Percentiles rank a stretch among this genome's conserved stretches.
These are phyloP conservation scores for Aspergillus texensis DNA, from an alignment of 2,329 filamentous ascomycete genomes.

Conservation along the genomic window DNA sequence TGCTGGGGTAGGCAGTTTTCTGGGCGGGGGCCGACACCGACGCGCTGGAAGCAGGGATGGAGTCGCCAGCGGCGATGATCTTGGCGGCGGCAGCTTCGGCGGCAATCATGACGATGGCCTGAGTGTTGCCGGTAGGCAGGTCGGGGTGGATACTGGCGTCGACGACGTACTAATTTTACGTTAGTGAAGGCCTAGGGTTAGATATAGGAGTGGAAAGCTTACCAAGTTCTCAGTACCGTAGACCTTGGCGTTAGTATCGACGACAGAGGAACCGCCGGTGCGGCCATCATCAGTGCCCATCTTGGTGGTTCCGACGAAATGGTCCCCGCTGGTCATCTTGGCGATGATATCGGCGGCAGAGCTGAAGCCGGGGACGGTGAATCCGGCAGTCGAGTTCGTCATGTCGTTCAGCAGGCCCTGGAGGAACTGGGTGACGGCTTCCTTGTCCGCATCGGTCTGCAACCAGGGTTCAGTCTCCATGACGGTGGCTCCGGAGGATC, in stretches of 20 bases:
- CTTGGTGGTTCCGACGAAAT: constrained; percentile 59
- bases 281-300: constrained; percentile 23
- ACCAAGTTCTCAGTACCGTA: constrained; percentile 66
- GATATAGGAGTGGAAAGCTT: constrained; percentile 1
- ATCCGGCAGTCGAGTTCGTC: constrained; percentile 14
- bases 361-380: constrained; percentile 17
- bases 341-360: constrained; percentile 18
- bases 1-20: constrained; percentile 1
- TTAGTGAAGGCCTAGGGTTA: neutral
- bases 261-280: constrained; percentile 17
- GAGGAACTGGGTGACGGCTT: constrained; percentile 18
- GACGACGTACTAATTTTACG: constrained; percentile 55
- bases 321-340: constrained; percentile 50
- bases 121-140: constrained; percentile 68
- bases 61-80: constrained; percentile 46
- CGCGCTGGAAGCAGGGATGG: neutral
- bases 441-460: constrained; percentile 20
- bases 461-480: constrained; percentile 20
- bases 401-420: constrained; percentile 17
- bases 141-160: constrained; percentile 71
- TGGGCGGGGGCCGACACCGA: constrained; percentile 1
- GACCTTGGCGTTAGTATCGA: constrained; percentile 22
- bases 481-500: constrained; percentile 15
- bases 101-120: constrained; percentile 64
- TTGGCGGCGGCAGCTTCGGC: constrained; percentile 61